Percentiles rank a stretch among this genome's conserved stretches.
These are phyloP conservation scores for Fusarium albosuccineum DNA, from an alignment of 2,329 filamentous ascomycete species.

Conservation along the genomic window DNA sequence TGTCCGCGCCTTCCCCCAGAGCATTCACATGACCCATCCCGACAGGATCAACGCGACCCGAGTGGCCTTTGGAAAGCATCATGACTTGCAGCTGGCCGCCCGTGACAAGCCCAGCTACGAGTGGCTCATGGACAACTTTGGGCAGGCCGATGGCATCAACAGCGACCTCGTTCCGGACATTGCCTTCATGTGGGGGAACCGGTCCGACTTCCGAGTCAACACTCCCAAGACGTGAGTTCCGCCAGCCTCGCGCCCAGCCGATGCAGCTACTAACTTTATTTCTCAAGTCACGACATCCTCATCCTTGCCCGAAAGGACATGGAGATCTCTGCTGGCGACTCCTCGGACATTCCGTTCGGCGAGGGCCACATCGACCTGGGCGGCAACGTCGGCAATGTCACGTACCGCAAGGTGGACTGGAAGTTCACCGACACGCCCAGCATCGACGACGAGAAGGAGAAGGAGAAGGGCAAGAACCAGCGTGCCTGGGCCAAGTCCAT, in stretches of 20 bases:
- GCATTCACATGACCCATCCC: conserved; percentile 41
- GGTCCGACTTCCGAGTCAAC: conserved; percentile 44
- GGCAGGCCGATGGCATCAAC: conserved; percentile 35
- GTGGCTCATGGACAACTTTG: conserved; percentile 43
- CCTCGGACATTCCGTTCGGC: conserved; percentile 38
- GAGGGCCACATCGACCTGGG: conserved; percentile 42
- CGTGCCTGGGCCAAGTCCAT: conserved; percentile 46
- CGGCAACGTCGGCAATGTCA: conserved; percentile 41
- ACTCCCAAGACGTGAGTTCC: conserved; percentile 45
- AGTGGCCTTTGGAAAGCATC: conserved; percentile 37
- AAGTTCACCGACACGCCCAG: conserved; percentile 44
- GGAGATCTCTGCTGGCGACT: conserved; percentile 42
- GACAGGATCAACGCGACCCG: conserved; percentile 40
- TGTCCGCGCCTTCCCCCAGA: conserved; percentile 45
- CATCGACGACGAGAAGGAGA: conserved; percentile 34
- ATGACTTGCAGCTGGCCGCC: conserved; percentile 44
- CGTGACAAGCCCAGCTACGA: conserved; percentile 46
- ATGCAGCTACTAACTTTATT: conserved; percentile 20
- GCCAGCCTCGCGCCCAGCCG: background rate
- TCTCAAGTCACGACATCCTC: conserved; percentile 41
- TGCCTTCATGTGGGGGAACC: conserved; percentile 47
- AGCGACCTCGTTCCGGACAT: conserved; percentile 45
- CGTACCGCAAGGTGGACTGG: conserved; percentile 46
- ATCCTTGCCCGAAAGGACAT: conserved; percentile 45
- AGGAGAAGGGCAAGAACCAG: conserved; percentile 44